Percentiles rank a stretch among this genome's conserved stretches.
Evolutionary conservation across 352 stramenopile species (phyloP).

Genomic region (Phytophthora cryptogea): DNA sequence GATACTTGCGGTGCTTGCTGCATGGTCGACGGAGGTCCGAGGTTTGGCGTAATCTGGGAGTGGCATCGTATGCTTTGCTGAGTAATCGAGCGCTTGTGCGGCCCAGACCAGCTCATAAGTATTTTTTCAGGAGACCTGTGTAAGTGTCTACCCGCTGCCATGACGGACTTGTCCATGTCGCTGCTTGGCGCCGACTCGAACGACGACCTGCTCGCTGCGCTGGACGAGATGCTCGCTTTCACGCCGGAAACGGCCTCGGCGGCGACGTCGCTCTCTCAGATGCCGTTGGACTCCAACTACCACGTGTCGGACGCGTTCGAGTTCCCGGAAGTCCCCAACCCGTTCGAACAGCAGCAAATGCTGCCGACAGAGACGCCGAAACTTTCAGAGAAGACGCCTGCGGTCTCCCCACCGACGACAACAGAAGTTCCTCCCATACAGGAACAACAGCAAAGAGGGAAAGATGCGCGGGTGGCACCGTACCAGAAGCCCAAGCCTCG

Average conservation of each 20-base stretch:
- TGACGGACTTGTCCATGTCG: slow-evolving; percentile 17
- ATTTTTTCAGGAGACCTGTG: no score
- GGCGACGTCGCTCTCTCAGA: not conserved
- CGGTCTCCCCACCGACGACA: not conserved
- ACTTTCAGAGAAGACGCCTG: not conserved
- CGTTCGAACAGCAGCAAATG: slow-evolving; percentile 18
- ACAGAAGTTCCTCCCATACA: not conserved
- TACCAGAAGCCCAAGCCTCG: slow-evolving; percentile 28
- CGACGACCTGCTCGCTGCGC: slow-evolving; percentile 29
- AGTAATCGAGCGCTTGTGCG: no score
- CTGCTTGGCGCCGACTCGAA: slow-evolving; percentile 15
- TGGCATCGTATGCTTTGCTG: no score
- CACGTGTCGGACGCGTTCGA: slow-evolving; percentile 21
- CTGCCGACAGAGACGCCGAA: slow-evolving; percentile 1
- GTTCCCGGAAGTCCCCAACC: slow-evolving; percentile 24
- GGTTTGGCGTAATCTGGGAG: slow-evolving; percentile 12
- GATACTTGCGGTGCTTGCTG: no score
- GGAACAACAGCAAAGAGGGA: slow-evolving; percentile 11
- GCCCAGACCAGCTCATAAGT: no score
- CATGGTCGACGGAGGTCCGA: no score
- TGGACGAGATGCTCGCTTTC: slow-evolving; percentile 35
- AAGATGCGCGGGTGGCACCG: slow-evolving; percentile 18
- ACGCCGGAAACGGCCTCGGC: slow-evolving; percentile 11
- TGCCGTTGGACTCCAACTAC: slow-evolving; percentile 16
- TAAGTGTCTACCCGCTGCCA: not conserved